phyloP scores from a whole-genome alignment of 805 yeast genomes.

The Saccharomyces eubayanus region DNA sequence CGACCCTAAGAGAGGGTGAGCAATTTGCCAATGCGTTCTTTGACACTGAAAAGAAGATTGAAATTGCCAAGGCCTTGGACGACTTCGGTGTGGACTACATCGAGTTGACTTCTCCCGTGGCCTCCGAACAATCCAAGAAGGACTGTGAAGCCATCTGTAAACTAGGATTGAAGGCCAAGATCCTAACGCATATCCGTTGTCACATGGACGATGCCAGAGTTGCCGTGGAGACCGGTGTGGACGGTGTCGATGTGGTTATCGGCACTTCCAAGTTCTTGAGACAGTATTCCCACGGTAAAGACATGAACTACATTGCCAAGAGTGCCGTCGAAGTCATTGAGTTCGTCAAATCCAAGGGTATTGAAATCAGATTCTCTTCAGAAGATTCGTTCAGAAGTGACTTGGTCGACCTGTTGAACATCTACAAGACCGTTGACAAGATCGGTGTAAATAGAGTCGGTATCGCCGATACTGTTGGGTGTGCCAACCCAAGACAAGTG shows the following conservation, averaged over 20 bases:
- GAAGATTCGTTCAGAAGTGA: slow-evolving; percentile 98
- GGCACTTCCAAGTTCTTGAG: slow-evolving; percentile 94
- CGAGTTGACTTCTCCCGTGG: slow-evolving; percentile 95
- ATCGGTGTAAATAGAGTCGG: slow-evolving; percentile 98
- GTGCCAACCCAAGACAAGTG: slow-evolving; percentile 98
- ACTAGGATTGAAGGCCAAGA: slow-evolving; percentile 90
- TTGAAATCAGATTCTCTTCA: slow-evolving; percentile 92
- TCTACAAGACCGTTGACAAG: slow-evolving; percentile 92
- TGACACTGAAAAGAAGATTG: slow-evolving; percentile 87
- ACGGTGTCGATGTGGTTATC: slow-evolving; percentile 97
- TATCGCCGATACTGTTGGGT: slow-evolving; percentile 97
- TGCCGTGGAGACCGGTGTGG: slow-evolving; percentile 97
- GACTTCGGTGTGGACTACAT: slow-evolving; percentile 98
- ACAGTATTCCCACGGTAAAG: slow-evolving; percentile 95
- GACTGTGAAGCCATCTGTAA: slow-evolving; percentile 99
- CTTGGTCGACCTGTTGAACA: slow-evolving; percentile 87
- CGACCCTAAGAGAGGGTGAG: slow-evolving; percentile 96
- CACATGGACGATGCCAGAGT: slow-evolving; percentile 98
- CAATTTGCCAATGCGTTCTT: slow-evolving; percentile 97
- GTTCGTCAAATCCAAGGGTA: slow-evolving; percentile 92
- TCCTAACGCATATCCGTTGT: slow-evolving; percentile 93
- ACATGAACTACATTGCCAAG: slow-evolving; percentile 95
- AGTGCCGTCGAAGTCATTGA: slow-evolving; percentile 94
- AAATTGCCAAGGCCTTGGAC: slow-evolving; percentile 93
- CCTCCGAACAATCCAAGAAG: slow-evolving; percentile 82